These are phyloP conservation scores for Colletotrichum sp. DNA, from an alignment of 2,329 filamentous ascomycete species.

Conservation along the genomic window DNA sequence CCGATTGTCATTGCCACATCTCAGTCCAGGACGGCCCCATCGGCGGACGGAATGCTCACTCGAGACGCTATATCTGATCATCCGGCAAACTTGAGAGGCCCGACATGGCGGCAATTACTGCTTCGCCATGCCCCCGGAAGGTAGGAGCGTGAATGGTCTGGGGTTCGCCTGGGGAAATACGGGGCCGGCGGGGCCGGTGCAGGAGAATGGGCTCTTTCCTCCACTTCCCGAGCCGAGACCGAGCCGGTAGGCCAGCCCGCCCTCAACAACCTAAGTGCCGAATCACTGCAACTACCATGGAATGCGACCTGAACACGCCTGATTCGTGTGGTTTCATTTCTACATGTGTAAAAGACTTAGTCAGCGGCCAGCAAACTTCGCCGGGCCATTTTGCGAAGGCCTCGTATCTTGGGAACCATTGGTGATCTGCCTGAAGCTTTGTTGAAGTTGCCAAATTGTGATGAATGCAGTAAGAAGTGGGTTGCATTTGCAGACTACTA, in stretches of 20 bases:
- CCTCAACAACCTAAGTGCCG: not conserved
- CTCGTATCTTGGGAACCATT: not conserved
- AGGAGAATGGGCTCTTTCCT: not conserved
- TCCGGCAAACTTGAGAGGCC: not conserved
- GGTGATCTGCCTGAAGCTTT: not conserved
- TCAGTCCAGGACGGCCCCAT: not conserved
- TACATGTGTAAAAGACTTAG: not conserved
- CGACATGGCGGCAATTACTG: not conserved
- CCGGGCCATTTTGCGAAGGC: not conserved
- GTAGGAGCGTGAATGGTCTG: not conserved
- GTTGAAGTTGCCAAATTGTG: not conserved
- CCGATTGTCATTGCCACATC: not conserved
- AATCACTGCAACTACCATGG: not conserved
- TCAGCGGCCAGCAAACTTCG: not conserved
- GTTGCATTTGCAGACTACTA: not conserved
- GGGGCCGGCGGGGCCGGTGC: constrained; percentile 12
- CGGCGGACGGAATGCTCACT: not conserved
- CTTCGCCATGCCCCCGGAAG: not conserved
- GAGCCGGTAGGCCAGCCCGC: not conserved
- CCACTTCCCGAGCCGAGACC: constrained; percentile 15
- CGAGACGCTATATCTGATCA: not conserved
- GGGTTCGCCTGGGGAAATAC: not conserved
- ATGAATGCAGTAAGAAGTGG: not conserved
- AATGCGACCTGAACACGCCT: not conserved
- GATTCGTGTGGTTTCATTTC: not conserved